phyloP scores from a whole-genome alignment of 2,329 filamentous ascomycete genomes.

The Epichloe typhina region DNA sequence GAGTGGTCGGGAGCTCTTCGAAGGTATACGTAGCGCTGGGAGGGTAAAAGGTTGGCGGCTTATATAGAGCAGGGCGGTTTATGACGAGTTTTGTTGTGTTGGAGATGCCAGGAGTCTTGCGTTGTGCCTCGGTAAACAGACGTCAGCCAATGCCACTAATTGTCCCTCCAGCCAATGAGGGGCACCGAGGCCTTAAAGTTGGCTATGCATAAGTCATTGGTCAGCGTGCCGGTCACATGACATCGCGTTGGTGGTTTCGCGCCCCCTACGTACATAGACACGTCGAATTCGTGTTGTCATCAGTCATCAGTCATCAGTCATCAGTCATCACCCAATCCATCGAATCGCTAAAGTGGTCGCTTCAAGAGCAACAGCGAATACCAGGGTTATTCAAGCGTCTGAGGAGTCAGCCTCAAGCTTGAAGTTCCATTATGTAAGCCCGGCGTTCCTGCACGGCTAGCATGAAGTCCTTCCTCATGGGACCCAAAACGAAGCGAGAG shows the following conservation, averaged over 20 bases:
- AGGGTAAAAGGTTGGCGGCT: not conserved
- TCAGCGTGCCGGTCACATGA: not conserved
- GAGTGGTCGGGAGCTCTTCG: not conserved
- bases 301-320: no score
- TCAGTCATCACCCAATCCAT: not conserved
- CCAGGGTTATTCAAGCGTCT: not conserved
- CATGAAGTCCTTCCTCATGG: slow-evolving; percentile 47
- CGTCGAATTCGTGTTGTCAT: not conserved
- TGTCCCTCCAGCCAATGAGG: no score
- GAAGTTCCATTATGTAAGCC: not conserved
- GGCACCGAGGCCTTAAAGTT: not conserved
- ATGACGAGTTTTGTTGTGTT: not conserved
- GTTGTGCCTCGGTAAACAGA: slow-evolving; percentile 6
- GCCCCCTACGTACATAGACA: not conserved
- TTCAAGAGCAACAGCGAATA: not conserved
- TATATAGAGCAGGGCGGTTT: no score
- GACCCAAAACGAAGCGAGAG: slow-evolving; percentile 34
- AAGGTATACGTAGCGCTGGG: not conserved
- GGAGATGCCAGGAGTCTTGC: slow-evolving; percentile 4
- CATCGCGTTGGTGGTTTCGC: not conserved
- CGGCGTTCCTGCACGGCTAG: not conserved
- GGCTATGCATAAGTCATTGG: not conserved
- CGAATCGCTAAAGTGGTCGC: not conserved
- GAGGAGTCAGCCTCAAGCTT: not conserved
- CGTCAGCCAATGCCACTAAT: not conserved